Percentiles rank a stretch among this genome's conserved stretches.
Conservation (phyloP, 257 asterid genomes). For the Datura wrightii region DNA sequence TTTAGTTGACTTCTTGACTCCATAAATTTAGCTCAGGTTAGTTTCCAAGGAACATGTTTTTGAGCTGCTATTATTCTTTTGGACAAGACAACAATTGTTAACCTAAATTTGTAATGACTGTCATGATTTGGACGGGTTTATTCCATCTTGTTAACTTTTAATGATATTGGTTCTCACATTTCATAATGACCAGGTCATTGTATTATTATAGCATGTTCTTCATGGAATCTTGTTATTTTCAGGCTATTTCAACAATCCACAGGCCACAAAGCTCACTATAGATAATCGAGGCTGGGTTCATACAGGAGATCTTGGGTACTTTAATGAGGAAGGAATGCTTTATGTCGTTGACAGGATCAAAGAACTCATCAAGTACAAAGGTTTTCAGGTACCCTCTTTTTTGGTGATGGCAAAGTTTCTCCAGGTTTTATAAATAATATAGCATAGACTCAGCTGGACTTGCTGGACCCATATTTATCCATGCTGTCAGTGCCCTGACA, state of each 20-base stretch:
- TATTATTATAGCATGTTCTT: neutral
- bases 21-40: neutral
- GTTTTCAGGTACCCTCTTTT: conserved; percentile 69
- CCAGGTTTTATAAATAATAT: neutral
- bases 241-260: conserved; percentile 83
- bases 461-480: neutral
- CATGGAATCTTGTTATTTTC: conserved; percentile 29
- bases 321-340: conserved; percentile 81
- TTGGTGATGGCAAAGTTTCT: conserved; percentile 12
- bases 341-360: conserved; percentile 92
- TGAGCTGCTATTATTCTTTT: neutral
- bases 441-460: neutral
- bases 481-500: neutral
- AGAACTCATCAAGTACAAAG: conserved; percentile 94
- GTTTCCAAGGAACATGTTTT: neutral
- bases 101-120: neutral
- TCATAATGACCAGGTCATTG: neutral
- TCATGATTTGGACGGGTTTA: neutral
- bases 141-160: neutral
- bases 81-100: conserved; percentile 7
- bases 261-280: conserved; percentile 82
- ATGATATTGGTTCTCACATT: neutral
- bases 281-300: conserved; percentile 96
- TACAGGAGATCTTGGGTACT: conserved; percentile 97
- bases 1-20: neutral